phyloP scores from a whole-genome alignment of 2,329 filamentous ascomycete species.

The Ciborinia camelliae region DNA sequence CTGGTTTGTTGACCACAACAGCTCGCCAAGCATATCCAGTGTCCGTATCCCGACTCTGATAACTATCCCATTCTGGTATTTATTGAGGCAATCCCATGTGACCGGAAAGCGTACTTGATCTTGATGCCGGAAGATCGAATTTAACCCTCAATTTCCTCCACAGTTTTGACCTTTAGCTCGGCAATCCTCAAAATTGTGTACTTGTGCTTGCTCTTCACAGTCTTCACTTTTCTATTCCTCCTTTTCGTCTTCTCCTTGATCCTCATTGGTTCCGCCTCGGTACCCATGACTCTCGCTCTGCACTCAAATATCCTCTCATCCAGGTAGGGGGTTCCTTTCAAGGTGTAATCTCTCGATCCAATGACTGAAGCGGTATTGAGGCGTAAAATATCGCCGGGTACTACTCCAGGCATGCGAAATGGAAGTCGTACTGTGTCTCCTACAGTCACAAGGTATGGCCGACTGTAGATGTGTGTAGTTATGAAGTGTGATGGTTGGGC shows the following conservation, averaged over 20 bases:
- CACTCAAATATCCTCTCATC: slow-evolving; percentile 84
- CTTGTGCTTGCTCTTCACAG: slow-evolving; percentile 82
- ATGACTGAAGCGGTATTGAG: slow-evolving; percentile 80
- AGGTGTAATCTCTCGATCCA: slow-evolving; percentile 85
- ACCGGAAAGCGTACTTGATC: neutral
- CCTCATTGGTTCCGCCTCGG: slow-evolving; percentile 75
- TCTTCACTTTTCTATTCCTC: slow-evolving; percentile 69
- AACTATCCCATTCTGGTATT: neutral
- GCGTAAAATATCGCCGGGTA: slow-evolving; percentile 79
- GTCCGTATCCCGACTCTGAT: neutral
- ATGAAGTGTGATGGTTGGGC: slow-evolving; percentile 75
- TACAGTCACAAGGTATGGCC: slow-evolving; percentile 73
- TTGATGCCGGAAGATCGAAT: neutral
- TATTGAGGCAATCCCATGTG: neutral
- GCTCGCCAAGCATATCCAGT: neutral
- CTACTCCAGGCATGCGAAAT: slow-evolving; percentile 72
- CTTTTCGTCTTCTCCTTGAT: slow-evolving; percentile 79
- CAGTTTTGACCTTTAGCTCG: slow-evolving; percentile 58
- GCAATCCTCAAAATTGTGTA: slow-evolving; percentile 84
- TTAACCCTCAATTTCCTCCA: slow-evolving; percentile 41
- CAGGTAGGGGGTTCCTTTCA: slow-evolving; percentile 77
- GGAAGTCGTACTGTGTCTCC: slow-evolving; percentile 75
- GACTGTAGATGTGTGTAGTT: slow-evolving; percentile 74
- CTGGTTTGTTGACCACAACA: neutral
- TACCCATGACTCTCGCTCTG: slow-evolving; percentile 77